Conservation (phyloP, 176 grass and related monocot genomes). For the Sorghum bicolor region Sorghum_bicolor_NCBIv3 NC_012871.2:16595001-16595500, state of each 20-base stretch:
- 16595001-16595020: background rate
- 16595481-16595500: background rate
- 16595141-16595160: background rate
- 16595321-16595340: background rate
- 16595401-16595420: background rate
- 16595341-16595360: background rate
- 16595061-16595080: conserved; percentile 12
- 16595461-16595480: background rate
- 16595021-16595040: background rate
- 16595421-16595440: background rate
- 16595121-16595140: background rate
- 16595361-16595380: background rate
- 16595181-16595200: background rate
- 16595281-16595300: background rate
- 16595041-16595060: background rate
- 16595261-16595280: background rate
- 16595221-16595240: background rate
- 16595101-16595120: background rate
- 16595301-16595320: background rate
- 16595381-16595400: background rate
- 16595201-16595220: background rate
- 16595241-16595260: background rate
- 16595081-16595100: background rate
- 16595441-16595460: background rate
- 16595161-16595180: background rate